phyloP scores from a whole-genome alignment of 192 early-diverging fungal species.

The Pilobolus umbonatus region DNA sequence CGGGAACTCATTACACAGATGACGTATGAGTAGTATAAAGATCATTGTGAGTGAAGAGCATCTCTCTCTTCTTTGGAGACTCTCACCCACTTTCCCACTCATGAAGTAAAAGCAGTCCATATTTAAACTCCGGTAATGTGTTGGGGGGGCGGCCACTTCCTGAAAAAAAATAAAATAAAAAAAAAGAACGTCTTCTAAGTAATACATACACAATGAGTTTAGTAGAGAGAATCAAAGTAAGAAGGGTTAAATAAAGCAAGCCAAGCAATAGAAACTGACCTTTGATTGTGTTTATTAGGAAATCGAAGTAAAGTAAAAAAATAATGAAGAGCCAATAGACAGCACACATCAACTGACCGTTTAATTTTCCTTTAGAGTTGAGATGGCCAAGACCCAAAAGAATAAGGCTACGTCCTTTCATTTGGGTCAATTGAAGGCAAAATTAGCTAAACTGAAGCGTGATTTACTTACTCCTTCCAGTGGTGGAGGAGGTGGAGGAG shows the following conservation, averaged over 20 bases:
- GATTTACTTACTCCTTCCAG: constrained; percentile 86
- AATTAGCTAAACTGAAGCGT: constrained; percentile 93
- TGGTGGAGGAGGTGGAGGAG: constrained; percentile 87
- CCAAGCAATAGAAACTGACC: neutral
- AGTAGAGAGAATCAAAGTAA: constrained; percentile 54
- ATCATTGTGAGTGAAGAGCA: too few species aligned
- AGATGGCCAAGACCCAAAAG: constrained; percentile 88
- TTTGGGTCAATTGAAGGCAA: constrained; percentile 91
- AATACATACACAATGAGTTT: constrained; percentile 44
- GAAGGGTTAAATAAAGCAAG: too few species aligned
- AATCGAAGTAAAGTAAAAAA: constrained; percentile 13
- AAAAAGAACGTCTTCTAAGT: neutral
- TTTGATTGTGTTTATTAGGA: constrained; percentile 9
- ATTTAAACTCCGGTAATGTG: too few species aligned
- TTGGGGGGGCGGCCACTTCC: too few species aligned
- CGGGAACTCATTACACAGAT: too few species aligned
- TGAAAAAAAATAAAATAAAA: constrained; percentile 1
- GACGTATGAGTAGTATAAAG: too few species aligned
- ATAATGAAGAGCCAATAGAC: too few species aligned
- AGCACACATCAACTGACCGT: too few species aligned
- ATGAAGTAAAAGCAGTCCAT: too few species aligned
- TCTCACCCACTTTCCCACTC: too few species aligned
- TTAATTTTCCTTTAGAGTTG: constrained; percentile 49
- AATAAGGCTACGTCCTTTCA: constrained; percentile 96
- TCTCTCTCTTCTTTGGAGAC: too few species aligned